Conservation (phyloP, 345 rosid genomes). For the Aquilaria yunnanensis region DNA sequence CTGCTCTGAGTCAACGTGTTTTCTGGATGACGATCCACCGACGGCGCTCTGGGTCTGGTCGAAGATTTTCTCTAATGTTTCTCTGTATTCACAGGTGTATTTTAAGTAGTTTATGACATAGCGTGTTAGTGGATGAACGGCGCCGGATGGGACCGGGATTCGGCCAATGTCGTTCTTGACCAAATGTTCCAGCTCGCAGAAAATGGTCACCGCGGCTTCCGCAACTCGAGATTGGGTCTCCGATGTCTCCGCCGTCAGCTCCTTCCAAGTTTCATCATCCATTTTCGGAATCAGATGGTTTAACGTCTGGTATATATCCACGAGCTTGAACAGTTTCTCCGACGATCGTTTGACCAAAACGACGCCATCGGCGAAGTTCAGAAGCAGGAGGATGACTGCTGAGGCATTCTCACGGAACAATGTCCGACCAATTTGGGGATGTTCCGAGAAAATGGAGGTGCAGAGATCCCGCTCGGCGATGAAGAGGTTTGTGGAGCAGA, state of each 20-base stretch:
- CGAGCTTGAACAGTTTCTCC: slow-evolving; percentile 74
- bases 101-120: slow-evolving; percentile 88
- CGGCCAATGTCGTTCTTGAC: slow-evolving; percentile 55
- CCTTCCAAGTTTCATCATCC: slow-evolving; percentile 14
- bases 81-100: slow-evolving; percentile 69
- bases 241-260: slow-evolving; percentile 36
- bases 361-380: slow-evolving; percentile 60
- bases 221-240: slow-evolving; percentile 40
- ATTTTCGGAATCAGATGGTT: slow-evolving; percentile 36
- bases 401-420: slow-evolving; percentile 43
- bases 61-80: slow-evolving; percentile 62
- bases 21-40: not conserved
- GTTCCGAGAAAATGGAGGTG: slow-evolving; percentile 31
- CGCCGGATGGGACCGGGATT: slow-evolving; percentile 64
- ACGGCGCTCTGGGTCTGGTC: slow-evolving; percentile 23
- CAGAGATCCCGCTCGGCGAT: slow-evolving; percentile 45
- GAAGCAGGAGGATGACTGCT: slow-evolving; percentile 41
- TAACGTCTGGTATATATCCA: slow-evolving; percentile 71
- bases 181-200: slow-evolving; percentile 66
- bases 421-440: slow-evolving; percentile 18
- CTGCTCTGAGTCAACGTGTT: too few species aligned
- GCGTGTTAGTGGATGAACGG: slow-evolving; percentile 79
- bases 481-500: slow-evolving; percentile 38
- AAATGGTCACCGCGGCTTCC: slow-evolving; percentile 53
- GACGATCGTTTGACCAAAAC: slow-evolving; percentile 55